A percentile compares a stretch with the other conserved stretches of the same genome.
Evolutionary conservation across 2,329 filamentous ascomycete species (phyloP).

Genomic region (Venturia nashicola): DNA sequence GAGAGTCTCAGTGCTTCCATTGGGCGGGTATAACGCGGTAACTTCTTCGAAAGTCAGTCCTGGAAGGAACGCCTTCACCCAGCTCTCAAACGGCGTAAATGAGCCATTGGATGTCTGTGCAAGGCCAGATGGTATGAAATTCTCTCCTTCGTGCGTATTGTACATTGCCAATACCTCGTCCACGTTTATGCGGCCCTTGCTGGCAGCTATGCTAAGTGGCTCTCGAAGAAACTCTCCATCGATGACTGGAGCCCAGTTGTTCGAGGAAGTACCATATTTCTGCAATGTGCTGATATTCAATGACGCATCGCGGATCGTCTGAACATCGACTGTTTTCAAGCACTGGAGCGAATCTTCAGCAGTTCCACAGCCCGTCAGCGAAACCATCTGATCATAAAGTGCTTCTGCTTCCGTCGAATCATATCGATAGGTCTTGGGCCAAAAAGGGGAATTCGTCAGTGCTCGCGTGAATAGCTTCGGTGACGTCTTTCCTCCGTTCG

Average conservation of each 20-base stretch:
- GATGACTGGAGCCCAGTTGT: constrained; percentile 49
- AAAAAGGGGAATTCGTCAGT: constrained; percentile 42
- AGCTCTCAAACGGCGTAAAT: constrained; percentile 35
- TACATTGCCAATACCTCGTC: constrained; percentile 43
- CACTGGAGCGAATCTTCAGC: constrained; percentile 36
- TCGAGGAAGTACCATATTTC: constrained; percentile 43
- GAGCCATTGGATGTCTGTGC: constrained; percentile 26
- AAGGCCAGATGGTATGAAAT: constrained; percentile 44
- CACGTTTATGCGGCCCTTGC: constrained; percentile 28
- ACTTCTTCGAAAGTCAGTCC: constrained; percentile 26
- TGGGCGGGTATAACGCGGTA: constrained; percentile 34
- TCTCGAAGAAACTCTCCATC: constrained; percentile 40
- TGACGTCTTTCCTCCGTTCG: constrained; percentile 30
- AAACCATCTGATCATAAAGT: constrained; percentile 36
- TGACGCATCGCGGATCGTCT: constrained; percentile 40
- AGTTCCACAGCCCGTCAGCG: constrained; percentile 35
- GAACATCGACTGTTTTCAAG: constrained; percentile 41
- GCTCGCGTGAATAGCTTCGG: constrained; percentile 38
- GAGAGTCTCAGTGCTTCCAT: constrained; percentile 36
- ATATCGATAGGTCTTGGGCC: constrained; percentile 45
- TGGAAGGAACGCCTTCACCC: constrained; percentile 44
- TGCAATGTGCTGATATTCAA: constrained; percentile 36
- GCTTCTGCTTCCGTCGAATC: constrained; percentile 38
- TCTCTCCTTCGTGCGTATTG: constrained; percentile 51
- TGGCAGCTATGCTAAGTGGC: constrained; percentile 33